These are phyloP conservation scores for Ilyonectria mors-panacis DNA, from an alignment of 2,329 filamentous ascomycete genomes.

Conservation along the genomic window DNA sequence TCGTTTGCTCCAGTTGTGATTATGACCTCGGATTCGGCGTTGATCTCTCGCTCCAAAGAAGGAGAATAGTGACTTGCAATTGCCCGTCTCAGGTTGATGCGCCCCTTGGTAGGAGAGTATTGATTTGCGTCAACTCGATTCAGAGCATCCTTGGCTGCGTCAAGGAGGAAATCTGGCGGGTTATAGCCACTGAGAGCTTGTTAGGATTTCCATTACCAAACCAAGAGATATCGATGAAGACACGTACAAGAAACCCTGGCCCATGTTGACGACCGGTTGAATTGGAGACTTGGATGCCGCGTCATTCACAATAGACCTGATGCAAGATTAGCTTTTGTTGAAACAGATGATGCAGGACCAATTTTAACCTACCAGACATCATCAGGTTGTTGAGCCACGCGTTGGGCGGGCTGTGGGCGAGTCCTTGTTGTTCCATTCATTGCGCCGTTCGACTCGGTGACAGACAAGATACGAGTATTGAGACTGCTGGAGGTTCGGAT, in stretches of 20 bases:
- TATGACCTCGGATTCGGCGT: constrained; percentile 92
- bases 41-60: constrained; percentile 82
- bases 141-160: constrained; percentile 89
- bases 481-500: no score
- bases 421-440: no score
- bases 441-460: no score
- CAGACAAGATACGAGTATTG: no score
- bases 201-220: constrained; percentile 56
- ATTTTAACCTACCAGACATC: no score
- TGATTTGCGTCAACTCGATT: constrained; percentile 96
- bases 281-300: constrained; percentile 35
- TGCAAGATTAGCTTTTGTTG: no score
- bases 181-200: constrained; percentile 78
- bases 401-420: no score
- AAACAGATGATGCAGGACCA: no score
- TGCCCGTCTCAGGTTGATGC: constrained; percentile 90
- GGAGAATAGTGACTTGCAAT: constrained; percentile 92
- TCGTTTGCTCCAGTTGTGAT: constrained; percentile 93
- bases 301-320: constrained; percentile 15
- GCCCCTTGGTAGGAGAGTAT: constrained; percentile 94
- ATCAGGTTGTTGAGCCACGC: no score
- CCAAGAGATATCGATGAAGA: no score
- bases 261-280: constrained; percentile 75
- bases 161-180: constrained; percentile 87
- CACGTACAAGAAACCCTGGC: constrained; percentile 73